Base-by-base conservation (phyloP, 495 filamentous ascomycete species). In the Daldinia grandis region DNA sequence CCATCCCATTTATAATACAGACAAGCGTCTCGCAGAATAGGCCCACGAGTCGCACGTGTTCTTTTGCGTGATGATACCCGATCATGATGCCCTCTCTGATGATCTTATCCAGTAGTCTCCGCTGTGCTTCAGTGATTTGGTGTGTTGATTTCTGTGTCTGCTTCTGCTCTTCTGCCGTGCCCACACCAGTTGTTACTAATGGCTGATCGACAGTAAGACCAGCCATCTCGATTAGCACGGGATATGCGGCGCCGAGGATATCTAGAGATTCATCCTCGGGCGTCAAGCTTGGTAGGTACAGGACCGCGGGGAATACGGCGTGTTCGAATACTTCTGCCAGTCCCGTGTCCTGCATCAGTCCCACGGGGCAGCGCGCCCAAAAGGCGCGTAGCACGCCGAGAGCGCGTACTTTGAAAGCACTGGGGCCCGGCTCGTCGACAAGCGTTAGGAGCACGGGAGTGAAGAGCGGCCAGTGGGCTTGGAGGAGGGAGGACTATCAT, bases 401-500 rank as follows among this genome's bases (percentile, higher is more conserved):
- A 1, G 80, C 74, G 62, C 92, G 90, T 72, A 88, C 80, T 17
- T 73, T 75, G n/a, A 73, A 58, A 0, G 77, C 44, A 1, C 85
- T 6, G 3, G 19, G 78, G 49, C 84, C 80, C 14, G 82, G 75
- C 74, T 94, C 91, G 76, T 98, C 95, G 57, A 93, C 83, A 1
- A 98, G 82, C 4, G 90, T 87, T 3, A 99, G 85, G 0, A 97
- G 81, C 1, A 92, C 91, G 1, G 95, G 95, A n/a, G 95, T 84
- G 44, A 92, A 86, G n/a, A 96, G 85, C 0, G 87, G 88, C 88
- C 94, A 97, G 63, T 92, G 83, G 5, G 77, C 28, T 55, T 75
- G 73, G 5, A 77, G 51, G 44, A 75, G 68, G 25, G 66, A 7
- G 27, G 67, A 35, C 69, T 69, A 4, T n/a, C n/a, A n/a, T 42